Evolutionary conservation across 257 asterid genomes (phyloP).

Genomic region (Dorcoceras hygrometricum): DNA sequence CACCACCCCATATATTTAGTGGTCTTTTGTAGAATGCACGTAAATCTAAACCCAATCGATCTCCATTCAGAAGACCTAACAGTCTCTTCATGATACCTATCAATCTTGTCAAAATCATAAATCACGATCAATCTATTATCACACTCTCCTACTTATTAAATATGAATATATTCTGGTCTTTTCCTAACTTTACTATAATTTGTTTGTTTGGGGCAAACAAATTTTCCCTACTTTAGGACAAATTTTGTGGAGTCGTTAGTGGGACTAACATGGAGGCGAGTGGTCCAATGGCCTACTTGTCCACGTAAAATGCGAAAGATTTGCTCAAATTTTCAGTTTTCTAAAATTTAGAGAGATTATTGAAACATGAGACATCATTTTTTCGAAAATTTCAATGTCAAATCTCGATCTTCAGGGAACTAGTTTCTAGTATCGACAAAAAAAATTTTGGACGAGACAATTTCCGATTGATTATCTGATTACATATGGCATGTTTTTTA

Average conservation of each 20-base stretch:
- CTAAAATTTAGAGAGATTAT: too few relatives aligned
- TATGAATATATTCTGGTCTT: too few relatives aligned
- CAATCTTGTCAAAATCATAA: slow-evolving; percentile 37
- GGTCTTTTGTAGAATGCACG: not conserved
- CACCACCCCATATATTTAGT: too few relatives aligned
- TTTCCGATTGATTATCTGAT: too few relatives aligned
- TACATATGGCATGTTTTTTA: too few relatives aligned
- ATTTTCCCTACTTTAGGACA: not conserved
- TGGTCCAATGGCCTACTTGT: not conserved
- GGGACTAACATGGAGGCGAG: not conserved
- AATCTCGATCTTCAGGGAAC: too few relatives aligned
- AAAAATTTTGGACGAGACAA: too few relatives aligned
- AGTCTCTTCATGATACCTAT: slow-evolving; percentile 32
- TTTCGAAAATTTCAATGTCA: too few relatives aligned
- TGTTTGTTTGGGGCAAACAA: not conserved
- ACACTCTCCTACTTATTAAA: not conserved
- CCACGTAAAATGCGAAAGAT: not conserved
- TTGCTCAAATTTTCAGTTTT: too few relatives aligned
- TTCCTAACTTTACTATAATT: not conserved
- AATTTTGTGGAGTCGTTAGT: not conserved
- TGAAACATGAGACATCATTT: too few relatives aligned
- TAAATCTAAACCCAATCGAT: not conserved
- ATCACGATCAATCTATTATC: slow-evolving; percentile 24
- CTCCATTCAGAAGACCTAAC: slow-evolving; percentile 34
- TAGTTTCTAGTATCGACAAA: too few relatives aligned